Evolutionary conservation across 768 basidiomycete species (phyloP).

Genomic region (Mycena metata): DNA sequence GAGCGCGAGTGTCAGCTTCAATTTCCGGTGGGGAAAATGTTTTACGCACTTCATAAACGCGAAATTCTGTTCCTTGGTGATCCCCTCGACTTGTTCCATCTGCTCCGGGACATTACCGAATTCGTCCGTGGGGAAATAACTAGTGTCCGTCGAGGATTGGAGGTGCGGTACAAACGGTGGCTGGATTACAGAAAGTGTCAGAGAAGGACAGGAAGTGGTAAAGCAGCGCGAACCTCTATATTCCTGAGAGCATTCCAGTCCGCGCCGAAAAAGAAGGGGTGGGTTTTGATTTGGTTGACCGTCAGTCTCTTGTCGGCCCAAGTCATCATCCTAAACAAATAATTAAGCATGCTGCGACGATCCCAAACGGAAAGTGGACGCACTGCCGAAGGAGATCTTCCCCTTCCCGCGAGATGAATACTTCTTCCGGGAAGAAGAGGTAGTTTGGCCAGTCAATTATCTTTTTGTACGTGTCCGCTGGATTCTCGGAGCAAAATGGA

Average conservation of each 20-base stretch:
- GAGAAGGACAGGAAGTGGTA: too few species aligned
- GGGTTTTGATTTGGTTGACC: slow-evolving; percentile 90
- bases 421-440: slow-evolving; percentile 94
- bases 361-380: slow-evolving; percentile 39
- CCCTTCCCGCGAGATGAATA: slow-evolving; percentile 92
- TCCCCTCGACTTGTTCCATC: slow-evolving; percentile 70
- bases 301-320: slow-evolving; percentile 82
- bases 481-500: slow-evolving; percentile 97
- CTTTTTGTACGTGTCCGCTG: slow-evolving; percentile 98
- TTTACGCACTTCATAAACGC: slow-evolving; percentile 72
- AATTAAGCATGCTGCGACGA: slow-evolving; percentile 12
- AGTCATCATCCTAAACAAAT: slow-evolving; percentile 80
- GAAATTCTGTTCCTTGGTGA: slow-evolving; percentile 76
- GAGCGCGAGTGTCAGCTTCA: slow-evolving; percentile 19
- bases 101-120: slow-evolving; percentile 78
- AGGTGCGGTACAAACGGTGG: slow-evolving; percentile 96
- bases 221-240: too few species aligned
- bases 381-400: slow-evolving; percentile 91
- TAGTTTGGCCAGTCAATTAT: slow-evolving; percentile 96
- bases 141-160: slow-evolving; percentile 65
- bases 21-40: neutral
- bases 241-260: too few species aligned
- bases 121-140: slow-evolving; percentile 96
- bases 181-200: too few species aligned
- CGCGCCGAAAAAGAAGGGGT: slow-evolving; percentile 95